Evolutionary conservation across 1,139 yeast species (phyloP), one percentile per base, ranked within the genome.

Genomic region (Nakaseomyces delphensis): DNA sequence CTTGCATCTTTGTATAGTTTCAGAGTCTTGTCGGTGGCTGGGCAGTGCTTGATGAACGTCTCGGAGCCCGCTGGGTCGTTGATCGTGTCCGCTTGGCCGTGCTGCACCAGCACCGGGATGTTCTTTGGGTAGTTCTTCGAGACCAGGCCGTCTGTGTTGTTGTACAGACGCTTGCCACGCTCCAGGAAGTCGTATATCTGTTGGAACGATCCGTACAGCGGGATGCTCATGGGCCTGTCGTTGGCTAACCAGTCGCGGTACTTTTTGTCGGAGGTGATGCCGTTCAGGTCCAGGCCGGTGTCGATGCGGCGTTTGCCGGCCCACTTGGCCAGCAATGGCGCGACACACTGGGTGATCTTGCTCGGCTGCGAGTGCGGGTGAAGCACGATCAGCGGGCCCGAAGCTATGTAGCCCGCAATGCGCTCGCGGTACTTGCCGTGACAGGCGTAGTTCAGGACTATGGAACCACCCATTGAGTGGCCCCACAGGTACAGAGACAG

Each of bases 391-490:
- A 82, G 69, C 0, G 97, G 96, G 1, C 83, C 89, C 29, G 74
- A 67, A 2, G 75, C 77, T 38, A 79, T 65, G 46, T 76, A 74
- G 0, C 81, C 82, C 39, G 69, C 67, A 41, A 89, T 53, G 21
- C 69, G 55, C 30, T 76, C 73, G 38, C 70, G 68, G 59, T 74
- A 56, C 48, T 68, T 73, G 3, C 96, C 96, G 38, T 67, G 65
- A 42, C 81, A 72, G 13, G 79, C 84, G 60, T 89, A 89, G 62
- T 80, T 84, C 48, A 87, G 68, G 0, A 70, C 68, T 42, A 86
- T 79, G 0, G 84, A 95, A 16, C 96, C 96, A 39, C 98, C 98
- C 96, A 91, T 87, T n/a, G 95, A 84, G 57, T 84, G 95, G 2
- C 96, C 96, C 64, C 76, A 69, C 50, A 91, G 59, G 54, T 71